A percentile compares a stretch with the other conserved stretches of the same genome.
Evolutionary conservation across 768 basidiomycete genomes (phyloP).

Genomic region (Clavulina sp.): DNA sequence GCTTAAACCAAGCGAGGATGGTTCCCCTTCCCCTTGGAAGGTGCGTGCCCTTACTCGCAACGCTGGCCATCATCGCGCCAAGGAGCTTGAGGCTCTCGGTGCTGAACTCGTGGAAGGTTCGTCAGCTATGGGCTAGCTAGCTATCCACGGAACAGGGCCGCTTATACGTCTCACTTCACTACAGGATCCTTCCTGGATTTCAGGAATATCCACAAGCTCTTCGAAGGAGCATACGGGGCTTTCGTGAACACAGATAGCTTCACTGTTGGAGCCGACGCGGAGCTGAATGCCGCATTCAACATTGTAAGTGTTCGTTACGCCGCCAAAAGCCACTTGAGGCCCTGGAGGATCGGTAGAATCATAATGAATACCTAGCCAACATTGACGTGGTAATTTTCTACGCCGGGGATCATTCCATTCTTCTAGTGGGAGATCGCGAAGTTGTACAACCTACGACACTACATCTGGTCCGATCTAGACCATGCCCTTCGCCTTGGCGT

Average conservation of each 20-base stretch:
- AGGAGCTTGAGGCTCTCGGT: constrained; percentile 21
- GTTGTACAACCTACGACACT: constrained; percentile 21
- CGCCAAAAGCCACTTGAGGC: too few species aligned
- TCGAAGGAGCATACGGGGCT: constrained; percentile 19
- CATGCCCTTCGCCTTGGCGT: not conserved
- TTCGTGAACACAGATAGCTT: constrained; percentile 25
- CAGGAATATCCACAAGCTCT: constrained; percentile 19
- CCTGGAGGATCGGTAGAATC: too few species aligned
- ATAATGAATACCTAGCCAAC: too few species aligned
- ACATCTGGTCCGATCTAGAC: constrained; percentile 6
- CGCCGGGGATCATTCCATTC: too few species aligned
- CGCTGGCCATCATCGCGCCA: constrained; percentile 19
- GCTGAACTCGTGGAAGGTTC: constrained; percentile 25
- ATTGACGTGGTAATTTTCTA: too few species aligned
- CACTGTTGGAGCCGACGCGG: constrained; percentile 26
- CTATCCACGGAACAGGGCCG: not conserved
- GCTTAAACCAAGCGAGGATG: constrained; percentile 15
- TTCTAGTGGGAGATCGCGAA: constrained; percentile 26
- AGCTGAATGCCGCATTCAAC: constrained; percentile 24
- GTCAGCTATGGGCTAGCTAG: not conserved
- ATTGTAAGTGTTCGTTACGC: too few species aligned
- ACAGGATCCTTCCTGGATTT: constrained; percentile 22
- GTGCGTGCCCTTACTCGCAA: constrained; percentile 28
- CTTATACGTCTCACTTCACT: not conserved
- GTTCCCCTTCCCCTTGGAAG: constrained; percentile 22